These are phyloP conservation scores for Podospora pseudoanserina DNA, from an alignment of 495 filamentous ascomycete species.

Conservation along the genomic window DNA sequence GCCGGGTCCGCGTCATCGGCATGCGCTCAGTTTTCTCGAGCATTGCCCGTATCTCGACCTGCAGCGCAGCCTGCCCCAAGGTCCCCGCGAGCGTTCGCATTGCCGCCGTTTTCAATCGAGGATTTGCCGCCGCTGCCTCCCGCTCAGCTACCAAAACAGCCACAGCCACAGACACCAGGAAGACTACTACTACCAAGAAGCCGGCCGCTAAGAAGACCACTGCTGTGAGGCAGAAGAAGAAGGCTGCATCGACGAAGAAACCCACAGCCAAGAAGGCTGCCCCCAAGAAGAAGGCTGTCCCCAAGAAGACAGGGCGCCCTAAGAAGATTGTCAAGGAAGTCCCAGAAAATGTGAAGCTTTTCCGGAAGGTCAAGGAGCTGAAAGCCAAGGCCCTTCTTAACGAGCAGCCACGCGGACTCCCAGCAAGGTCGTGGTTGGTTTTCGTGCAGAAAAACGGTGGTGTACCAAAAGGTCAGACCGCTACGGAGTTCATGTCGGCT, in stretches of 20 bases:
- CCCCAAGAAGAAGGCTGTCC: constrained; percentile 21
- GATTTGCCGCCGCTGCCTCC: constrained; percentile 26
- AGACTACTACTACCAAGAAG: constrained; percentile 20
- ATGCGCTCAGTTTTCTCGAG: constrained; percentile 9
- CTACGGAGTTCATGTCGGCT: background rate
- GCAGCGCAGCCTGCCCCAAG: constrained; percentile 3
- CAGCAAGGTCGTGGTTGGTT: constrained; percentile 18
- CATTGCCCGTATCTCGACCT: background rate
- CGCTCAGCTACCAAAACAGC: constrained; percentile 15
- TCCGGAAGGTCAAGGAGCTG: constrained; percentile 18
- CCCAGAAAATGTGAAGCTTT: constrained; percentile 16
- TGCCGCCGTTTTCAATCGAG: constrained; percentile 20
- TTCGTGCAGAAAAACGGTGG: constrained; percentile 18
- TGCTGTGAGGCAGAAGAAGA: constrained; percentile 17
- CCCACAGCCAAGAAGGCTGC: constrained; percentile 22
- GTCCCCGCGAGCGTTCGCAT: constrained; percentile 16
- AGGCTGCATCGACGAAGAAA: constrained; percentile 21
- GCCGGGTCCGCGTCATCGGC: constrained; percentile 20
- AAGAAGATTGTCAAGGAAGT: constrained; percentile 24
- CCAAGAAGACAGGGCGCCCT: constrained; percentile 16
- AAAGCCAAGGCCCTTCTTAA: constrained; percentile 29
- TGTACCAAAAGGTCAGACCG: background rate
- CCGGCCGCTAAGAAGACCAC: constrained; percentile 15
- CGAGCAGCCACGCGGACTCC: constrained; percentile 24
- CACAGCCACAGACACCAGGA: constrained; percentile 20